These are phyloP conservation scores for Skeletonema menzelii DNA, from an alignment of 108 stramenopile species.

Conservation along the genomic window DNA sequence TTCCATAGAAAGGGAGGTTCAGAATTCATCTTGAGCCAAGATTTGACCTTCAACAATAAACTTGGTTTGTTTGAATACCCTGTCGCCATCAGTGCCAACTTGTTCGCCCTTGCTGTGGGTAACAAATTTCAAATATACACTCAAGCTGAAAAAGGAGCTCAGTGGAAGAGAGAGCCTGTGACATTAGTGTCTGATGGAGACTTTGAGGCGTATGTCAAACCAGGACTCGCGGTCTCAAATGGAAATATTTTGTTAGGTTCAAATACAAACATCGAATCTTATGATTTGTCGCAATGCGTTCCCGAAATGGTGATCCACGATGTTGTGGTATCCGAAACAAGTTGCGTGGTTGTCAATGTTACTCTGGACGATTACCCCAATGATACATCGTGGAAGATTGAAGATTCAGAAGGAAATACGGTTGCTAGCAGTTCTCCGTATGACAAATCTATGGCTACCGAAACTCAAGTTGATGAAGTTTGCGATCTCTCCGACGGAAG, in stretches of 20 bases:
- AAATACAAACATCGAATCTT: not conserved
- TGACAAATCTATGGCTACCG: not conserved
- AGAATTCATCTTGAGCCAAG: conserved; percentile 6
- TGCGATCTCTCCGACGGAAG: conserved; percentile 5
- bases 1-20: not conserved
- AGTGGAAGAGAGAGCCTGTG: conserved; percentile 16
- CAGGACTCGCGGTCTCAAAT: conserved; percentile 6
- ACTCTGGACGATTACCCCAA: not conserved
- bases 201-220: conserved; percentile 6
- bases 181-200: conserved; percentile 6
- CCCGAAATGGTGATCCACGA: not conserved
- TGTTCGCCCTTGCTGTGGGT: conserved; percentile 14
- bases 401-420: not conserved
- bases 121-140: conserved; percentile 17
- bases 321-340: not conserved
- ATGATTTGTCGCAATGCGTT: conserved; percentile 13
- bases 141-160: not conserved
- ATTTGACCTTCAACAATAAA: conserved; percentile 11
- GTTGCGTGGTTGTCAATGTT: not conserved
- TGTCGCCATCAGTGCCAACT: not conserved
- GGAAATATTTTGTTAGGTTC: conserved; percentile 6
- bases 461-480: not conserved
- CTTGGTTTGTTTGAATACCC: conserved; percentile 17
- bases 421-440: not conserved
- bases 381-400: conserved; percentile 1